Base-by-base conservation (phyloP, 305 asterid species). In the Fraxinus dipetala region DNA sequence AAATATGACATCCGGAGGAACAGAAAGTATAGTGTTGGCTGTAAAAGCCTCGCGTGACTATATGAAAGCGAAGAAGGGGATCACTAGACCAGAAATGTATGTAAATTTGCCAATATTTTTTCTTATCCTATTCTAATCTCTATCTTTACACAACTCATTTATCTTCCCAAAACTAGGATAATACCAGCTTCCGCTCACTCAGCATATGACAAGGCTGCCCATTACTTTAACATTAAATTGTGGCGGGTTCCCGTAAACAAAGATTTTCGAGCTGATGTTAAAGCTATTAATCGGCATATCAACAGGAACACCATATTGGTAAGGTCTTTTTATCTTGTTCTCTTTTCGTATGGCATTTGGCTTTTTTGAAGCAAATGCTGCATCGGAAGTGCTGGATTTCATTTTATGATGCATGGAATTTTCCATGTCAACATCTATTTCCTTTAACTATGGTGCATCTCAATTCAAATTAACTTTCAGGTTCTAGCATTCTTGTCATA, bases 1-100 rank as follows among this genome's bases (percentile, higher is more conserved):
- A 80, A 96, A 96, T 84, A 96, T 96, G 99, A 96, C 98, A 51
- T 96, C 99, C 22, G 99, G 99, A 65, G 99, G 99, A 82, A 94
- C 99, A 63, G 99, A 96, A 84, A 96, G 99, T 88, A 96, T 96
- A 90, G 83, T 94, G 82, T 56, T 96, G 88, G 99, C 98, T 36
- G 90, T 96, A 83, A 96, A 96, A 85, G 87, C 98, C 79, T 93
- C 99, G 31, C 93, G 98, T 51, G 99, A 96, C 81, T 94, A 92
- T 83, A 96, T 96, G 98, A 93, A 87, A 91, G 89, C 88, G 75
- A 91, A 87, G 89, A 93, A 87, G 82, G 98, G 97, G 85, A 93
- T 96, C 84, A 90, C 90, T 32, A 91, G 80, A 79, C 99, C 98
- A 81, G 98, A 96, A 92, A 94, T 96, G 99, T 96, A 72, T 76